Evolutionary conservation across 192 early-diverging fungal species (phyloP).

Genomic region (Coemansia sp.): DNA sequence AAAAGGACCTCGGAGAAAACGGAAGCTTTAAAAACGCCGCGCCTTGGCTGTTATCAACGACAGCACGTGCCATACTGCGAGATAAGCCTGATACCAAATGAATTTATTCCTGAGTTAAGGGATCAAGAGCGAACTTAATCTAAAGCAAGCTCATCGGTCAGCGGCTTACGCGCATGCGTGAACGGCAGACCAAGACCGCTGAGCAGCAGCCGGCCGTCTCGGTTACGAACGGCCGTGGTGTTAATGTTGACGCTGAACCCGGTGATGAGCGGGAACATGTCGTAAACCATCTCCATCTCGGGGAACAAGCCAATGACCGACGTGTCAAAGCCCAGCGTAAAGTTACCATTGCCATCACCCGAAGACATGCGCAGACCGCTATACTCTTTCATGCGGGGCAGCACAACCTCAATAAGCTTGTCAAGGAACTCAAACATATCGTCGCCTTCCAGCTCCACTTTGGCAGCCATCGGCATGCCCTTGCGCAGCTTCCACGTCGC

Average conservation of each 20-base stretch:
- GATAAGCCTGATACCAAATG: not conserved
- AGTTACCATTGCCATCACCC: conserved; percentile 79
- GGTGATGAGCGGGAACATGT: conserved; percentile 86
- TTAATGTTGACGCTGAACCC: conserved; percentile 84
- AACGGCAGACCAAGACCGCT: conserved; percentile 90
- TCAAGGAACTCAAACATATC: conserved; percentile 94
- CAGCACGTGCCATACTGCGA: conserved; percentile 3
- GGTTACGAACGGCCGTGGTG: conserved; percentile 77
- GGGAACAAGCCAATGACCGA: conserved; percentile 89
- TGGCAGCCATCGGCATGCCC: conserved; percentile 88
- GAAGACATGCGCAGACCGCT: conserved; percentile 68
- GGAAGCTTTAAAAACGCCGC: conserved; percentile 12
- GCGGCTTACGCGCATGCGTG: conserved; percentile 50
- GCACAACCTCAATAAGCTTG: conserved; percentile 89
- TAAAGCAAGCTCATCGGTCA: conserved; percentile 21
- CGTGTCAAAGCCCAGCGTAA: conserved; percentile 81
- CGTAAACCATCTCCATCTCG: conserved; percentile 95
- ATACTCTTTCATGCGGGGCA: conserved; percentile 94
- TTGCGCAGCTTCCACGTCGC: conserved; percentile 85
- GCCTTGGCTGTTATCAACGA: not conserved
- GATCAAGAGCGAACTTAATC: not conserved
- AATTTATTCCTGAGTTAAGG: not conserved
- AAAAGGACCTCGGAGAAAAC: conserved; percentile 9
- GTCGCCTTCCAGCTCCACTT: conserved; percentile 75
- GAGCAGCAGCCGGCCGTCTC: conserved; percentile 76